Base-by-base conservation (phyloP, 2,329 filamentous ascomycete species). In the Colletotrichum sp. region DNA sequence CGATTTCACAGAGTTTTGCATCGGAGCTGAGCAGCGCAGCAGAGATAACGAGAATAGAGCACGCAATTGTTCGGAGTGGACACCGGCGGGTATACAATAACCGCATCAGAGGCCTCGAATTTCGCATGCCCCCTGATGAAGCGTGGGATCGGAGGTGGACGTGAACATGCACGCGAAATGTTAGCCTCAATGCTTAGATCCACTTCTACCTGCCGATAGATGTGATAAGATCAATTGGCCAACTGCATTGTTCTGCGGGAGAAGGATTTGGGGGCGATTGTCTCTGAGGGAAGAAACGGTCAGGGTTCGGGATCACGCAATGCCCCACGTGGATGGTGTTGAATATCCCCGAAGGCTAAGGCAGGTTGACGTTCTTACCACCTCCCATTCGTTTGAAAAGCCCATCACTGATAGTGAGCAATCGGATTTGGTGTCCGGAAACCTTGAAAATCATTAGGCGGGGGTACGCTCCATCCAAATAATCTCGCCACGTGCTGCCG, bases 261-360 rank as follows among this genome's bases (percentile, higher is more conserved):
- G 43, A 73, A 57, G 65, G 24, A 36, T 30, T 55, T n/a, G 52
- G 65, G 28, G 30, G 28, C 16, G 18, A 6, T 13, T 26, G 13
- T 63, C 18, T 21, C 18, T 13, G 36, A 24, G 60, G 48, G 26
- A 34, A 34, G 34, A 52, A 60, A 52, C 32, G 16, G 48, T 67
- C 39, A 9, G 59, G 67, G 21, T 71, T n/a, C 9, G 24, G 21
- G 39, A 74, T 59, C 72, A 74, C 72, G 72, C 72, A 70, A 70
- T 74, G 30, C 72, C 72, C 72, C 72, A 74, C 67, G 72, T 21
- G 34, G 18, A 74, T 74, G 67, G n/a, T 71, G 72, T 65, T 71
- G 59, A 43, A 52, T 52, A 48, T 65, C 10, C 5, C 32, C 39
- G 24, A 24, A 21, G 13, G 15, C 52, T 28, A n/a, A 36, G 34